Percentiles rank a stretch among this genome's conserved stretches.
phyloP scores from a whole-genome alignment of 83 land plant species.

The Diphasiastrum complanatum region DNA sequence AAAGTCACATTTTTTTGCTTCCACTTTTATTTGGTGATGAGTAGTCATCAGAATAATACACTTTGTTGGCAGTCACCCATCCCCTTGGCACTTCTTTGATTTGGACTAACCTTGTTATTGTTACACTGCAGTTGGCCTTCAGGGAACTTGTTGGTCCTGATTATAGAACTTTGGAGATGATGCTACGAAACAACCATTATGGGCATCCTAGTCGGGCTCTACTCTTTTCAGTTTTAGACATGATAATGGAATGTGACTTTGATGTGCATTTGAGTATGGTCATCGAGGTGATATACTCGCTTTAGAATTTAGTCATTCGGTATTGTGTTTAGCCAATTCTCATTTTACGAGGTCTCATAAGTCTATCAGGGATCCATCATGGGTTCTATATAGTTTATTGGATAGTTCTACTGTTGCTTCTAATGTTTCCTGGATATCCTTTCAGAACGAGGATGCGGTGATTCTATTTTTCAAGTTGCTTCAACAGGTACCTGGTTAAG shows the following conservation, averaged over 20 bases:
- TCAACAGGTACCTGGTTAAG: constrained; percentile 48
- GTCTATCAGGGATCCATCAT: too few relatives aligned
- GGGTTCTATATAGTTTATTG: too few relatives aligned
- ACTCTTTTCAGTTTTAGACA: constrained; percentile 67
- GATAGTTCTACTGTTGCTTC: too few relatives aligned
- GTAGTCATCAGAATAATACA: too few relatives aligned
- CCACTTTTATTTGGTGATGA: constrained; percentile 1
- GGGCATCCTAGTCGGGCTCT: constrained; percentile 56
- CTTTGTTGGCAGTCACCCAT: too few relatives aligned
- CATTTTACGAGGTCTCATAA: background rate
- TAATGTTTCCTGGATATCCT: background rate
- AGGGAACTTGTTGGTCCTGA: constrained; percentile 79
- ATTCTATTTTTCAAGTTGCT: constrained; percentile 62
- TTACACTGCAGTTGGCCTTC: constrained; percentile 57
- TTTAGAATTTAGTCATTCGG: constrained; percentile 3
- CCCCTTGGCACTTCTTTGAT: too few relatives aligned
- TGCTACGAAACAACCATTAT: constrained; percentile 66
- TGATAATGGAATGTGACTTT: constrained; percentile 91
- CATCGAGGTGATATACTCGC: constrained; percentile 54
- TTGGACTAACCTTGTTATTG: constrained; percentile 1
- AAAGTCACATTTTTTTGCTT: background rate
- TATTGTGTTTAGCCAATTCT: background rate
- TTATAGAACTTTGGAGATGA: constrained; percentile 70
- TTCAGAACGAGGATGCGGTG: constrained; percentile 95
- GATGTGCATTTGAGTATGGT: constrained; percentile 35